Percentiles rank a stretch among this genome's conserved stretches.
Evolutionary conservation across 371 early-diverging fungal species (phyloP).

Genomic region (Apophysomyces sp.): DNA sequence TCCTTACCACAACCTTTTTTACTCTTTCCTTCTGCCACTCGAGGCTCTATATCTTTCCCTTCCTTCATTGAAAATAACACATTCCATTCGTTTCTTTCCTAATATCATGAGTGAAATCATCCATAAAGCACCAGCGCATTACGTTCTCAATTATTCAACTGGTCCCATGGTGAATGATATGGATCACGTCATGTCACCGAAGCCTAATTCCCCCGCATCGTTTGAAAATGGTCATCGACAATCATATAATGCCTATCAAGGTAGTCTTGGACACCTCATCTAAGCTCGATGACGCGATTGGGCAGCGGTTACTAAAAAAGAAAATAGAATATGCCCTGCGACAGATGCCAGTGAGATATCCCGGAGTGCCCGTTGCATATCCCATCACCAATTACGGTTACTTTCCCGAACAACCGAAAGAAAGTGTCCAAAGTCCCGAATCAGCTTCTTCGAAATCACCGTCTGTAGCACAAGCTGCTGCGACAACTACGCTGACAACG

Average conservation of each 20-base stretch:
- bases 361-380: constrained; percentile 27
- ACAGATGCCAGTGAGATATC: constrained; percentile 32
- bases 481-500: background rate
- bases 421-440: constrained; percentile 30
- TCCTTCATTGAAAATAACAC: constrained; percentile 8
- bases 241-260: constrained; percentile 8
- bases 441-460: constrained; percentile 26
- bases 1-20: background rate
- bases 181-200: constrained; percentile 31
- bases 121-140: constrained; percentile 17
- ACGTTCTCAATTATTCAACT: constrained; percentile 28
- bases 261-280: background rate
- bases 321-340: constrained; percentile 38
- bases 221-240: constrained; percentile 20
- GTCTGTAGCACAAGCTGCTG: background rate
- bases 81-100: constrained; percentile 9
- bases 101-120: constrained; percentile 39
- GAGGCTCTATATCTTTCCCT: constrained; percentile 4
- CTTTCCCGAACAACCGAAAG: constrained; percentile 18
- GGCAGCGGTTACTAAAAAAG: constrained; percentile 6
- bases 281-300: background rate
- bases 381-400: constrained; percentile 25
- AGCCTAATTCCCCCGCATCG: constrained; percentile 14
- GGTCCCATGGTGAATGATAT: constrained; percentile 32
- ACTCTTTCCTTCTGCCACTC: background rate